Conservation (phyloP, 306 rosid species). For the Amphicarpaea edgeworthii region DNA sequence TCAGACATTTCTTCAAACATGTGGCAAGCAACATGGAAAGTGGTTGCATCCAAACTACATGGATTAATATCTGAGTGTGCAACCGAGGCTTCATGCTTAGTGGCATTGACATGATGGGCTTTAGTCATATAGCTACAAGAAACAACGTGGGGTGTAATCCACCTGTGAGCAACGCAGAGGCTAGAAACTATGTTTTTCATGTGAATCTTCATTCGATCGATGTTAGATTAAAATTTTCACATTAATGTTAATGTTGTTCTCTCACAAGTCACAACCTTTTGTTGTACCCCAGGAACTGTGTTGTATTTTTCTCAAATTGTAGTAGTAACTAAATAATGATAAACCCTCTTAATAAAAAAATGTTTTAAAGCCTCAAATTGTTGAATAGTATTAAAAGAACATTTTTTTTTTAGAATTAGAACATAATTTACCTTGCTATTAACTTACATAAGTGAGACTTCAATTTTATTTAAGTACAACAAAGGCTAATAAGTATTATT, state of each 20-base stretch:
- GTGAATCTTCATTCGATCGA: slow-evolving; percentile 32
- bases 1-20: slow-evolving; percentile 71
- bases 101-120: slow-evolving; percentile 38
- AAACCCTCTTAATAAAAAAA: no score
- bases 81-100: slow-evolving; percentile 34
- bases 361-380: no score
- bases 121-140: slow-evolving; percentile 46
- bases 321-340: no score
- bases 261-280: background rate
- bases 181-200: slow-evolving; percentile 51
- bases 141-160: slow-evolving; percentile 51
- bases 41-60: slow-evolving; percentile 8
- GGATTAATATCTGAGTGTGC: background rate
- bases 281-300: background rate
- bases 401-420: no score
- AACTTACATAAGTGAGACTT: no score
- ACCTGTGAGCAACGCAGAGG: slow-evolving; percentile 38
- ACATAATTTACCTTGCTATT: background rate
- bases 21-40: slow-evolving; percentile 59
- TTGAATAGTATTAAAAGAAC: no score
- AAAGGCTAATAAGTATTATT: background rate
- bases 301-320: background rate
- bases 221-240: slow-evolving; percentile 27
- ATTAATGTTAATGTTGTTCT: background rate
- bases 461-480: no score